Evolutionary conservation across 169 alveolate species (phyloP), one percentile per base, ranked within the genome.

Genomic region (Cryptosporidium xiaoi): DNA sequence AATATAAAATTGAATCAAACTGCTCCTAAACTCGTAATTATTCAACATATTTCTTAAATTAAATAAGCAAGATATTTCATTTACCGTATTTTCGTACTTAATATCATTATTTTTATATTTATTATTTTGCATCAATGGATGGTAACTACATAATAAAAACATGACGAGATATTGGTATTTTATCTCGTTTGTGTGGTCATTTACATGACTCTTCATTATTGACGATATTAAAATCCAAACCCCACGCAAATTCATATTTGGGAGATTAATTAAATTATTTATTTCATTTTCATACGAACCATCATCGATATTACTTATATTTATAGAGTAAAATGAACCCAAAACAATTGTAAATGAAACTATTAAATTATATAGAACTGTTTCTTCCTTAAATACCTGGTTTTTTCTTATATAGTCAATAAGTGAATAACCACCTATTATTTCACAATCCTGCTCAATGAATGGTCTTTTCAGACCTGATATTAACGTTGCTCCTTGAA

Each of bases 61-160:
- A 66, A 7, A 13, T 46, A 13, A 24, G 4, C 46, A 18, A 46
- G 82, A 24, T 20, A 3, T 48, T 13, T 24, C 64, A 18, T 44
- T 20, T 50, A 20, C 5, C 51, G 12, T 12, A 12, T 66, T 24
- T 10, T 66, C 27, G n/a, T 7, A 8, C 48, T 53, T n/a, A 7
- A 5, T 10, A 4, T 13, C 2, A 18, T 24, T 18, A 13, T 50
- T 27, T 12, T 0, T 12, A 8, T 8, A 2, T 0, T 8, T 4
- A 31, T 3, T 55, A 29, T 36, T 15, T 53, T 20, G 6, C 13
- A 36, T 62, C 64, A 77, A 36, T 24, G 87, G 87, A 77, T 77
- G 87, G 29, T 46, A 77, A 44, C 69, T 60, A 20, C 71, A 77
- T 34, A 77, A 51, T 36, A 77, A 33, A n/a, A 77, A 77, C 18